phyloP scores from a whole-genome alignment of 768 basidiomycete genomes.

The Russula ochroleuca region DNA sequence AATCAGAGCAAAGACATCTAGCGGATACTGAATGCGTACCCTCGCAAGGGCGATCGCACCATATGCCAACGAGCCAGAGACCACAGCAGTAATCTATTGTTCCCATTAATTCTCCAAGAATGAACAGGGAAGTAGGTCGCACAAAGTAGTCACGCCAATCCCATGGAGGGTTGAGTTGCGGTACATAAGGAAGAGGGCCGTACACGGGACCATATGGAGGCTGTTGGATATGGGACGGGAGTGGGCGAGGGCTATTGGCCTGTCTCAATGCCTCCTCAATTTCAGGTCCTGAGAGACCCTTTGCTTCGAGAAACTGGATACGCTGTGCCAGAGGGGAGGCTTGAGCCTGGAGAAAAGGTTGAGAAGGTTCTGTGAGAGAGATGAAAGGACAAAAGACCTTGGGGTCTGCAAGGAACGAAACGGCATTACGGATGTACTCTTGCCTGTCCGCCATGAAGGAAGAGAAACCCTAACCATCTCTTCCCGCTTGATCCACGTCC shows the following conservation, averaged over 20 bases:
- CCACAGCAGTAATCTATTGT: constrained; percentile 80
- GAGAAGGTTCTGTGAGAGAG: neutral
- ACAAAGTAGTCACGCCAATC: constrained; percentile 99
- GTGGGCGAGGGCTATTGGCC: constrained; percentile 35
- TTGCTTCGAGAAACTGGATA: constrained; percentile 92
- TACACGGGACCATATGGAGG: constrained; percentile 43
- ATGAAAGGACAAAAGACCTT: constrained; percentile 46
- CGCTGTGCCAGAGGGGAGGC: constrained; percentile 77
- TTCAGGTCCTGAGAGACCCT: constrained; percentile 78
- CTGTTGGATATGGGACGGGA: constrained; percentile 23
- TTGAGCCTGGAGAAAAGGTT: constrained; percentile 50
- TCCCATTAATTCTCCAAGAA: constrained; percentile 23
- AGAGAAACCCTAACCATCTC: constrained; percentile 12
- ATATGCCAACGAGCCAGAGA: constrained; percentile 83
- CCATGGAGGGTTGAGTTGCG: constrained; percentile 52
- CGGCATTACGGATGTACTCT: constrained; percentile 76
- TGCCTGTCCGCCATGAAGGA: constrained; percentile 53
- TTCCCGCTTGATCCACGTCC: neutral
- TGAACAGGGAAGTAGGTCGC: constrained; percentile 33
- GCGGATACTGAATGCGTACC: constrained; percentile 39
- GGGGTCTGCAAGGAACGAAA: constrained; percentile 80
- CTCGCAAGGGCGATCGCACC: constrained; percentile 76
- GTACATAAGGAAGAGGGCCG: constrained; percentile 41
- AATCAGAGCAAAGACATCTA: constrained; percentile 1
- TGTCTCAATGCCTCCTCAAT: constrained; percentile 81